A percentile compares a stretch with the other conserved stretches of the same genome.
These are phyloP conservation scores for Dioszegia hungarica DNA, from an alignment of 768 basidiomycete species.

Conservation along the genomic window DNA sequence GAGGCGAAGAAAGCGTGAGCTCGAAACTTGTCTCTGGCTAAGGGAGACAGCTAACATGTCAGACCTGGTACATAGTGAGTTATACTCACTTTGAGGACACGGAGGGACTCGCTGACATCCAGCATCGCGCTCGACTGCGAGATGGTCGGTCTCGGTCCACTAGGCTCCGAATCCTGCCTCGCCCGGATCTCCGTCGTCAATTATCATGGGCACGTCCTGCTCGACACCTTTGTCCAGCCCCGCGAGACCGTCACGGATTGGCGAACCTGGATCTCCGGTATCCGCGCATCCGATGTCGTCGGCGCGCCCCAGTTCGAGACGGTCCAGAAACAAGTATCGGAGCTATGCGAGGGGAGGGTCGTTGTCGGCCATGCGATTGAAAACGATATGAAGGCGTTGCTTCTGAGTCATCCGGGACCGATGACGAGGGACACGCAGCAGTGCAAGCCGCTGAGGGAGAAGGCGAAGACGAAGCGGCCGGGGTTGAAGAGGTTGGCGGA, in stretches of 20 bases:
- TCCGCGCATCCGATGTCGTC: constrained; percentile 68
- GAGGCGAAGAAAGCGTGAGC: constrained; percentile 46
- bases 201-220: constrained; percentile 68
- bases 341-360: constrained; percentile 68
- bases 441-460: constrained; percentile 52
- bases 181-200: constrained; percentile 89
- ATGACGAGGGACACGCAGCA: constrained; percentile 51
- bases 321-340: constrained; percentile 72
- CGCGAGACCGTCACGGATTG: constrained; percentile 87
- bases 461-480: constrained; percentile 61
- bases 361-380: constrained; percentile 85
- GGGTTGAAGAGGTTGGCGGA: constrained; percentile 74
- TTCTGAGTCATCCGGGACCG: constrained; percentile 51
- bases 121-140: constrained; percentile 87
- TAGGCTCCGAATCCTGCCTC: constrained; percentile 73
- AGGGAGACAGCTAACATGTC: background rate
- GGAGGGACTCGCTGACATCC: background rate
- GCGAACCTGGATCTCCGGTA: constrained; percentile 81
- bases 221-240: constrained; percentile 83
- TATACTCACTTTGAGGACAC: background rate
- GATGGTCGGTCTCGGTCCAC: constrained; percentile 92
- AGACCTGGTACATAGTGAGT: constrained; percentile 44
- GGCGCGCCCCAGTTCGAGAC: constrained; percentile 71
- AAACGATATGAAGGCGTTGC: constrained; percentile 77
- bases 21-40: background rate